Conservation (phyloP, 306 rosid species). For the Pyrus pyrifolia region DNA sequence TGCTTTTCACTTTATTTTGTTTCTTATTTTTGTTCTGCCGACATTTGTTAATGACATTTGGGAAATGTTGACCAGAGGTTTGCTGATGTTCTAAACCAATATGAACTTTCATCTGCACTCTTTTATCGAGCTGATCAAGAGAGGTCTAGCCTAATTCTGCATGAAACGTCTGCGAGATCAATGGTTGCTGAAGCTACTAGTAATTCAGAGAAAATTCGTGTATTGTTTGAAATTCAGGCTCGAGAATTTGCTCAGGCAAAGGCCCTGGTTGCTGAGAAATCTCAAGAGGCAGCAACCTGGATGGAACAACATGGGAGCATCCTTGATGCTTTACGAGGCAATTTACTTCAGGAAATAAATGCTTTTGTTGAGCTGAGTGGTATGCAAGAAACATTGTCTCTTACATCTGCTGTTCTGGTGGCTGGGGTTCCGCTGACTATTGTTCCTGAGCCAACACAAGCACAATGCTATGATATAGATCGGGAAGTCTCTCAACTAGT, state of each 20-base stretch:
- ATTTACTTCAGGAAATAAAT: constrained; percentile 59
- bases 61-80: constrained; percentile 57
- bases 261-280: constrained; percentile 68
- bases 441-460: constrained; percentile 99
- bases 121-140: constrained; percentile 85
- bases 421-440: constrained; percentile 92
- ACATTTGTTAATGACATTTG: constrained; percentile 23
- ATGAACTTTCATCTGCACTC: constrained; percentile 53
- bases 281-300: constrained; percentile 91
- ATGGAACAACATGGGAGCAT: constrained; percentile 90
- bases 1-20: background rate
- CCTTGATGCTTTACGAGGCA: constrained; percentile 73
- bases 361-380: constrained; percentile 39
- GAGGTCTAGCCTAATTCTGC: constrained; percentile 61
- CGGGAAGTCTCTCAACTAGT: constrained; percentile 71
- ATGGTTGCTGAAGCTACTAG: constrained; percentile 75
- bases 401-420: constrained; percentile 69
- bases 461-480: constrained; percentile 86
- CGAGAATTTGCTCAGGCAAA: constrained; percentile 81
- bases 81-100: constrained; percentile 61
- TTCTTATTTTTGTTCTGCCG: background rate
- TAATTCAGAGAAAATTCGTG: constrained; percentile 61
- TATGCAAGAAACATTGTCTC: constrained; percentile 66
- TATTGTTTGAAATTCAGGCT: constrained; percentile 76
- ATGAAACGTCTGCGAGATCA: constrained; percentile 83